Evolutionary conservation across 192 early-diverging fungal species (phyloP).

Genomic region (Coemansia guatemalensis): DNA sequence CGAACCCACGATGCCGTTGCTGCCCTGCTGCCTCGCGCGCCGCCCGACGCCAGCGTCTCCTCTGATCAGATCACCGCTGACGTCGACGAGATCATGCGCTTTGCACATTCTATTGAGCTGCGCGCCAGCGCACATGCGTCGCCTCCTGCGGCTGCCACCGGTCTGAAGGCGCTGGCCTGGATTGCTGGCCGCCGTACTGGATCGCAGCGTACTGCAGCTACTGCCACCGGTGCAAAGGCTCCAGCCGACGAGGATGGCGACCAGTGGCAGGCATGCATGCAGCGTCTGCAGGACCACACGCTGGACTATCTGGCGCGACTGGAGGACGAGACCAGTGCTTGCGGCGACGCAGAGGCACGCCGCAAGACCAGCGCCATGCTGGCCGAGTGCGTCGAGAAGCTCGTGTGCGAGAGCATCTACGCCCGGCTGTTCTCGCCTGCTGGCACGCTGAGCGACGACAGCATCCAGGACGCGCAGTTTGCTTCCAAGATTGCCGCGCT

Average conservation of each 20-base stretch:
- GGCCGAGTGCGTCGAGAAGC: slow-evolving; percentile 45
- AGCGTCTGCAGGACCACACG: slow-evolving; percentile 21
- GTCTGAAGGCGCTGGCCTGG: slow-evolving; percentile 22
- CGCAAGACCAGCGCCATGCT: slow-evolving; percentile 20
- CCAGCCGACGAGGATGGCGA: slow-evolving; percentile 15
- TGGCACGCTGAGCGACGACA: slow-evolving; percentile 51
- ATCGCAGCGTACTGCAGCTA: not conserved
- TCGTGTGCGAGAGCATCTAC: slow-evolving; percentile 36
- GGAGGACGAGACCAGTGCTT: slow-evolving; percentile 45
- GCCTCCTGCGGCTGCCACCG: not conserved
- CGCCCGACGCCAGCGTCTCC: slow-evolving; percentile 15
- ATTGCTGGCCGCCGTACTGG: slow-evolving; percentile 26
- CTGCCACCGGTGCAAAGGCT: not conserved
- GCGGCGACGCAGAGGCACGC: slow-evolving; percentile 43
- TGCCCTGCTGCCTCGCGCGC: slow-evolving; percentile 29
- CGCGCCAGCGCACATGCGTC: slow-evolving; percentile 3
- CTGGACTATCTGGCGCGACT: slow-evolving; percentile 15
- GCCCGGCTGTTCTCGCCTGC: slow-evolving; percentile 34
- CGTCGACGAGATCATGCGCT: slow-evolving; percentile 41
- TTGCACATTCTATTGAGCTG: slow-evolving; percentile 30
- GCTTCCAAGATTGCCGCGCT: slow-evolving; percentile 68
- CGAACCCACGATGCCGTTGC: slow-evolving; percentile 25
- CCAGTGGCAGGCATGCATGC: slow-evolving; percentile 33
- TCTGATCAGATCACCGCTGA: slow-evolving; percentile 28
- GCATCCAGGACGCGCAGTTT: slow-evolving; percentile 60